These are phyloP conservation scores for Brassica incana DNA, from an alignment of 345 rosid species.

Conservation along the genomic window DNA sequence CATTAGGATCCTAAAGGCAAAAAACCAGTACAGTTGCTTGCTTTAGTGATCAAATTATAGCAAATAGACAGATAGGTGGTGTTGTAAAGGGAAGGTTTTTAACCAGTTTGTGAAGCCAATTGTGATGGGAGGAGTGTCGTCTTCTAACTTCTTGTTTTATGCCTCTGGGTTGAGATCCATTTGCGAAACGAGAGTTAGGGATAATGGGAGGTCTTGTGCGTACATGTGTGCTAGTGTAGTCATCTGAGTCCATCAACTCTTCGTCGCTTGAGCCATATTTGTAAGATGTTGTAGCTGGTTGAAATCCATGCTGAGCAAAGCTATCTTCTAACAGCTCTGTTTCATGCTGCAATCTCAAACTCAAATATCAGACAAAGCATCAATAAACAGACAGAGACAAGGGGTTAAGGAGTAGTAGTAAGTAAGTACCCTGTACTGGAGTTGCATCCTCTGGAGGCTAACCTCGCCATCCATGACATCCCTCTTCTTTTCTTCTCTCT, in stretches of 20 bases:
- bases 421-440: slow-evolving; percentile 70
- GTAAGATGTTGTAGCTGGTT: slow-evolving; percentile 47
- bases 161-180: slow-evolving; percentile 46
- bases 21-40: neutral
- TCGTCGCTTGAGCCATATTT: slow-evolving; percentile 81
- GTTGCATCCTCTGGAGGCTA: slow-evolving; percentile 83
- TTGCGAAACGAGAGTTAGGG: slow-evolving; percentile 45
- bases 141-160: slow-evolving; percentile 70
- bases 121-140: slow-evolving; percentile 23
- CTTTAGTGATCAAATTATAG: neutral
- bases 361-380: neutral
- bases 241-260: slow-evolving; percentile 85
- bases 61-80: neutral
- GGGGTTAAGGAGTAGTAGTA: neutral
- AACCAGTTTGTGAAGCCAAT: slow-evolving; percentile 87
- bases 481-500: slow-evolving; percentile 98
- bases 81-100: neutral
- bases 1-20: slow-evolving; percentile 66
- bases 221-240: slow-evolving; percentile 54
- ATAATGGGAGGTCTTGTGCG: slow-evolving; percentile 44
- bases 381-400: neutral
- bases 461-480: slow-evolving; percentile 85
- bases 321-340: slow-evolving; percentile 81
- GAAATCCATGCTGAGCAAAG: slow-evolving; percentile 61
- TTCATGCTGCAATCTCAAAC: slow-evolving; percentile 58